phyloP scores from a whole-genome alignment of 2,329 filamentous ascomycete species.

The Diaporthe humulicola region DNA sequence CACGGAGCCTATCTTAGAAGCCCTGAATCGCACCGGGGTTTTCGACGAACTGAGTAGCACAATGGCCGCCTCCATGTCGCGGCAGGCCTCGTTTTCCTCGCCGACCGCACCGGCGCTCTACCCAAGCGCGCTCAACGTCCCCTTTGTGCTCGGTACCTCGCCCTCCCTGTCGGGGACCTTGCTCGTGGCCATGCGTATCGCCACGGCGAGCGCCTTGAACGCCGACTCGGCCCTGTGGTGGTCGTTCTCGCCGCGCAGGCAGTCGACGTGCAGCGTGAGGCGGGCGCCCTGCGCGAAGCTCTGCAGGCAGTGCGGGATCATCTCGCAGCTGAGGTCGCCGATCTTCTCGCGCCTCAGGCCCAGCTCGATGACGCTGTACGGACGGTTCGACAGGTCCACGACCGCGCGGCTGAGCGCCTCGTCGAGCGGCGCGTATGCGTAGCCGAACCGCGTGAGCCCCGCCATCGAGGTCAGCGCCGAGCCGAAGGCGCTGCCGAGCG shows the following conservation, averaged over 20 bases:
- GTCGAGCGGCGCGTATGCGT: conserved; percentile 92
- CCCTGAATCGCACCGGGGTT: not conserved
- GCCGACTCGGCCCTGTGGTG: conserved; percentile 97
- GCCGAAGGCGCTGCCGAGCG: conserved; percentile 88
- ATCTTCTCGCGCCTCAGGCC: conserved; percentile 93
- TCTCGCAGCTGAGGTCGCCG: conserved; percentile 92
- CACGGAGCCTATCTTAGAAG: not conserved
- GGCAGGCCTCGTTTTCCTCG: not conserved
- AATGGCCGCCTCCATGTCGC: not conserved
- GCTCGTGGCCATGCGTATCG: conserved; percentile 81
- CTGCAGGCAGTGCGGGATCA: conserved; percentile 96
- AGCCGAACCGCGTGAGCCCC: conserved; percentile 91
- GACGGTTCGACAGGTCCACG: conserved; percentile 93
- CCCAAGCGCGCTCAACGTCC: conserved; percentile 75
- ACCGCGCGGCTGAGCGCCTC: conserved; percentile 95
- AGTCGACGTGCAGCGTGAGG: conserved; percentile 96
- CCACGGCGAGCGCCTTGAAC: conserved; percentile 95
- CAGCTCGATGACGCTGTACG: conserved; percentile 85
- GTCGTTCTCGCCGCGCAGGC: conserved; percentile 90
- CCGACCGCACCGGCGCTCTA: conserved; percentile 47
- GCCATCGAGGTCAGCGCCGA: conserved; percentile 79
- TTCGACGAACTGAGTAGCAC: not conserved
- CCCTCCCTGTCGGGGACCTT: conserved; percentile 85
- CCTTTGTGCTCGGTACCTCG: conserved; percentile 96
- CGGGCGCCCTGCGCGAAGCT: conserved; percentile 93